phyloP scores from a whole-genome alignment of 805 yeast species.

The Ogataea ramenticola region DNA sequence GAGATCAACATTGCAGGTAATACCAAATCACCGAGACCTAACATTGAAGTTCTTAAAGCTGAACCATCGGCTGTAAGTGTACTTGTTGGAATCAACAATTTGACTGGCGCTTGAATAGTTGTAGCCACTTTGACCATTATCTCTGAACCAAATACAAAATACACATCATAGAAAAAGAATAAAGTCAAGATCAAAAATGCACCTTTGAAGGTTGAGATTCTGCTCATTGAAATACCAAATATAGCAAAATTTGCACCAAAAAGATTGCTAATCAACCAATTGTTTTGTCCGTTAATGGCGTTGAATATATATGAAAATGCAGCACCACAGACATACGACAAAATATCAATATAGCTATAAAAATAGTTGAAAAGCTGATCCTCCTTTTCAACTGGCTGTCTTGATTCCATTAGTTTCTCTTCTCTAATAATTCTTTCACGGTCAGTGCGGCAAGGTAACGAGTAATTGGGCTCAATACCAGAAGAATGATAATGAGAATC shows the following conservation, averaged over 20 bases:
- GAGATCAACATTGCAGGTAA: slow-evolving; percentile 51
- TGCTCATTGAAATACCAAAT: slow-evolving; percentile 31
- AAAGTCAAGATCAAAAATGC: slow-evolving; percentile 39
- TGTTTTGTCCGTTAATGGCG: slow-evolving; percentile 19
- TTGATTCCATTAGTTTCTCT: slow-evolving; percentile 15
- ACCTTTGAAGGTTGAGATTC: slow-evolving; percentile 36
- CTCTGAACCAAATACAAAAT: slow-evolving; percentile 57
- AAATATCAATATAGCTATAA: slow-evolving; percentile 24
- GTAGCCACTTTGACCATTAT: slow-evolving; percentile 61
- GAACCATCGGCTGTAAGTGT: slow-evolving; percentile 5
- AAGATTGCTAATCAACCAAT: slow-evolving; percentile 42
- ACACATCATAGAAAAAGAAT: slow-evolving; percentile 56
- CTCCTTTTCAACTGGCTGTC: slow-evolving; percentile 16
- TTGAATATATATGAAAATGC: slow-evolving; percentile 11
- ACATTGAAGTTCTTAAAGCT: slow-evolving; percentile 24
- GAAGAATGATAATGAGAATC: slow-evolving; percentile 29
- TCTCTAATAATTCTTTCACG: slow-evolving; percentile 21
- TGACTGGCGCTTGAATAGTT: slow-evolving; percentile 46
- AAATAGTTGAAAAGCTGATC: slow-evolving; percentile 29
- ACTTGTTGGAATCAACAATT: slow-evolving; percentile 36
- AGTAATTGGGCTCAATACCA: slow-evolving; percentile 29
- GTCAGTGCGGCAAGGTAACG: slow-evolving; percentile 24
- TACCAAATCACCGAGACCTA: slow-evolving; percentile 64
- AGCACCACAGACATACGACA: slow-evolving; percentile 15
- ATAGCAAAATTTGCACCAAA: slow-evolving; percentile 37